phyloP scores from a whole-genome alignment of 1,284 basidiomycete genomes.

The Anthracocystis setariae region DNA sequence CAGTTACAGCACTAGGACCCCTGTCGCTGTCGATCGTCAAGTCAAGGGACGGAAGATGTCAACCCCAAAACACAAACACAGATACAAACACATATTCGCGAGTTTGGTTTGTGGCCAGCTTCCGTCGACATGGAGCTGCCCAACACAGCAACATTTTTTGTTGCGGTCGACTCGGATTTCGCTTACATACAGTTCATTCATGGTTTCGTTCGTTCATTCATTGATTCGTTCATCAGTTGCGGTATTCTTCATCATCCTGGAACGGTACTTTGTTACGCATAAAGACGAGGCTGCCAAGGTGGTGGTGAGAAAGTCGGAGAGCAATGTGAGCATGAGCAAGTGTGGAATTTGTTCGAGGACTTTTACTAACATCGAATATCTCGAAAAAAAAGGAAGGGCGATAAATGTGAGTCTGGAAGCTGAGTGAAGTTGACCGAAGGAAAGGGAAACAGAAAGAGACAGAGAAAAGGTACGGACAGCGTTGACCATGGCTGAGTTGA shows the following conservation, averaged over 20 bases:
- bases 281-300: too few species aligned
- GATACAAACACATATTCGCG: neutral
- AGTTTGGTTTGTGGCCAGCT: too few species aligned
- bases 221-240: slow-evolving; percentile 1
- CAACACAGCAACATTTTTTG: neutral
- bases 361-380: neutral
- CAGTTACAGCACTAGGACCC: neutral
- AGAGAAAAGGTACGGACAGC: too few species aligned
- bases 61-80: neutral
- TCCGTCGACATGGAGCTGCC: too few species aligned
- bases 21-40: too few species aligned
- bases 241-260: slow-evolving; percentile 6
- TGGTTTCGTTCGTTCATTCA: slow-evolving; percentile 15
- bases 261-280: slow-evolving; percentile 13
- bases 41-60: too few species aligned
- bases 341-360: neutral
- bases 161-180: too few species aligned
- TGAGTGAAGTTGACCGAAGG: slow-evolving; percentile 36
- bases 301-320: too few species aligned
- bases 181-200: neutral
- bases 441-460: too few species aligned
- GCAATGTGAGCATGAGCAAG: too few species aligned
- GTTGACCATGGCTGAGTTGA: too few species aligned
- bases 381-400: neutral
- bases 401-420: slow-evolving; percentile 34